Conservation (phyloP, 2,329 filamentous ascomycete genomes). For the Ceratocystis huliohia region DNA sequence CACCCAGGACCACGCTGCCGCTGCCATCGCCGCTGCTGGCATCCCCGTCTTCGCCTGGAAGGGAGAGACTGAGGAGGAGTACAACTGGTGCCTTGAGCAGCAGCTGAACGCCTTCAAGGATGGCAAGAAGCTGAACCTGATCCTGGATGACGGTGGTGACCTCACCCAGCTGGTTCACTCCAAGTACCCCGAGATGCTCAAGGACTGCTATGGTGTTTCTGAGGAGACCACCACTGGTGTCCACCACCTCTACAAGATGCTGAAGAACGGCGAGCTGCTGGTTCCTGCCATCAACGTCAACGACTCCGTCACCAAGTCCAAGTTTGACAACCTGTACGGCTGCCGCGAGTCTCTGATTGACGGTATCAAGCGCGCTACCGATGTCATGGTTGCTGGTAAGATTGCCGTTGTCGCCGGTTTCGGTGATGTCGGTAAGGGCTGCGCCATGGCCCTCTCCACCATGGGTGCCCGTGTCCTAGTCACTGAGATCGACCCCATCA, state of each 20-base stretch:
- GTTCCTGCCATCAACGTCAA: constrained; percentile 98
- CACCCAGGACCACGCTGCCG: constrained; percentile 95
- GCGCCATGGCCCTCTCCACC: constrained; percentile 84
- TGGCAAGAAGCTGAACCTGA: constrained; percentile 91
- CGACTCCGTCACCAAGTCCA: constrained; percentile 99
- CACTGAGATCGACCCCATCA: constrained; percentile 98
- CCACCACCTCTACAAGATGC: constrained; percentile 97
- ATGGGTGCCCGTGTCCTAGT: constrained; percentile 96
- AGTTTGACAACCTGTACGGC: constrained; percentile 99
- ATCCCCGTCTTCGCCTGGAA: constrained; percentile 72
- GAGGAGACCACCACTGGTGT: constrained; percentile 99
- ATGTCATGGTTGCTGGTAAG: constrained; percentile 99
- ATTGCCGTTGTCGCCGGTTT: constrained; percentile 93
- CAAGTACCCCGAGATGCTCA: constrained; percentile 97
- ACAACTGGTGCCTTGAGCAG: constrained; percentile 99
- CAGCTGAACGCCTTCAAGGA: constrained; percentile 96
- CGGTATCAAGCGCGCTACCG: constrained; percentile 99
- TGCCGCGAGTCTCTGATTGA: constrained; percentile 98
- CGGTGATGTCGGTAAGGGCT: constrained; percentile 99
- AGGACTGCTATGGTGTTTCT: constrained; percentile 95
- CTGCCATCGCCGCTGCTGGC: constrained; percentile 87
- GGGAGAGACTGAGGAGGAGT: constrained; percentile 98
- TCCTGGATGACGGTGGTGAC: constrained; percentile 97
- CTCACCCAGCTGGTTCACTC: constrained; percentile 89
- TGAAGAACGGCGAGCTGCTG: constrained; percentile 79